Base-by-base conservation (phyloP, 2,329 filamentous ascomycete species). In the Chalara sp. region DNA sequence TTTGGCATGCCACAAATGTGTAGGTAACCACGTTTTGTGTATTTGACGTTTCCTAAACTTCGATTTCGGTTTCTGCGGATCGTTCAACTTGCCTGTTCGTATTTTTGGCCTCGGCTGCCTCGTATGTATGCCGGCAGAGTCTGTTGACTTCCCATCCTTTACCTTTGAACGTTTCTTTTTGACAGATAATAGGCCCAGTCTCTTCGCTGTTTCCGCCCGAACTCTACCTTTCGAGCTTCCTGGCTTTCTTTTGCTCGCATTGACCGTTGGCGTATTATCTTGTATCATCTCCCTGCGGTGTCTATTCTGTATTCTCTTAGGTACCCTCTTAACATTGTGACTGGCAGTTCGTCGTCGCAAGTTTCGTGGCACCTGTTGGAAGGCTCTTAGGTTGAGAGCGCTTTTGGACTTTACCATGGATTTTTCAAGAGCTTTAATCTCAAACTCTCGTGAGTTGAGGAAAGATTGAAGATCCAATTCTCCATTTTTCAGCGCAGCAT, bases 1-100 rank as follows among this genome's bases (percentile, higher is more conserved):
- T 68, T 99, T 99, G 2, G 92, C 84, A 69, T 96, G 91, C 79
- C 87, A 99, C 57, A 95, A 71, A 67, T 99, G 93, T 6, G 93
- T 97, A 0, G 93, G 93, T 12, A 99, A 74, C 89, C 92, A 96
- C 3, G 87, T 90, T 73, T 97, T 97, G 67, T 87, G 78, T 44
- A 85, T 72, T 65, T 97, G 92, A 32, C 93, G 83, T 69, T 89
- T 93, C 58, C 85, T 83, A 65, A 89, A 97, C 61, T 85, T 91
- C 56, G 71, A 80, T 43, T 76, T 77, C 2, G 81, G 83, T 67
- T 66, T 73, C 5, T 73, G 72, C 5, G 82, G 78, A n/a, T 80
- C 74, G 49, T 88, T 87, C 47, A 91, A 76, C 48, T 72, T 74
- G 60, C 89, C 82, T 59, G 83, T 81, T 65, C 84, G 84, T 58